A percentile compares a stretch with the other conserved stretches of the same genome.
phyloP scores from a whole-genome alignment of 768 basidiomycete genomes.

The Asterophora parasitica region DNA sequence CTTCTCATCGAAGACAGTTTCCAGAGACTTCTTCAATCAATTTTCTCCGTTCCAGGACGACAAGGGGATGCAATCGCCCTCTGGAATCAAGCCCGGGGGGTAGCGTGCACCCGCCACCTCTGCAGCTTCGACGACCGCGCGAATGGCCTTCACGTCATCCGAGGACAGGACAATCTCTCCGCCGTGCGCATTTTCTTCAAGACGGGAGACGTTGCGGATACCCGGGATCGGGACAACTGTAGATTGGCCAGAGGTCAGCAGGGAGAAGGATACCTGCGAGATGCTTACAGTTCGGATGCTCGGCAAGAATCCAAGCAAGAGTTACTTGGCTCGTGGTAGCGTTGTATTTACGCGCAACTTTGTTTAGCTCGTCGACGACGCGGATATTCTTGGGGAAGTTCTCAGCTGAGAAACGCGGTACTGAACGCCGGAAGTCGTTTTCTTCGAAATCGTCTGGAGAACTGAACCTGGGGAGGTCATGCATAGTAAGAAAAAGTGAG shows the following conservation, averaged over 20 bases:
- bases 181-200: conserved; percentile 20
- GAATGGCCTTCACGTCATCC: conserved; percentile 21
- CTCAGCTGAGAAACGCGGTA: conserved; percentile 27
- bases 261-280: too few relatives aligned
- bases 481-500: too few relatives aligned
- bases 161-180: conserved; percentile 16
- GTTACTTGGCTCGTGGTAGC: conserved; percentile 40
- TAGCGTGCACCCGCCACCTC: conserved; percentile 20
- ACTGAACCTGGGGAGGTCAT: conserved; percentile 7
- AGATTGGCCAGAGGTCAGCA: too few relatives aligned
- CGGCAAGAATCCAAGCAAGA: conserved; percentile 42
- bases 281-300: conserved; percentile 16
- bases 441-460: conserved; percentile 7
- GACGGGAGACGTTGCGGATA: conserved; percentile 10
- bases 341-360: conserved; percentile 28
- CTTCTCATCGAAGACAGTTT: too few relatives aligned
- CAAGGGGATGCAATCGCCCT: conserved; percentile 19
- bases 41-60: conserved; percentile 14
- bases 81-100: conserved; percentile 12
- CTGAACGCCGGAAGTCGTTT: not conserved
- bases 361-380: conserved; percentile 28
- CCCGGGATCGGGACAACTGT: conserved; percentile 26
- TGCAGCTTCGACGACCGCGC: conserved; percentile 12
- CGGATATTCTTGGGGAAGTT: conserved; percentile 39
- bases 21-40: too few relatives aligned